Base-by-base conservation (phyloP, 352 stramenopile species). In the Globisporangium carolinianum region DNA sequence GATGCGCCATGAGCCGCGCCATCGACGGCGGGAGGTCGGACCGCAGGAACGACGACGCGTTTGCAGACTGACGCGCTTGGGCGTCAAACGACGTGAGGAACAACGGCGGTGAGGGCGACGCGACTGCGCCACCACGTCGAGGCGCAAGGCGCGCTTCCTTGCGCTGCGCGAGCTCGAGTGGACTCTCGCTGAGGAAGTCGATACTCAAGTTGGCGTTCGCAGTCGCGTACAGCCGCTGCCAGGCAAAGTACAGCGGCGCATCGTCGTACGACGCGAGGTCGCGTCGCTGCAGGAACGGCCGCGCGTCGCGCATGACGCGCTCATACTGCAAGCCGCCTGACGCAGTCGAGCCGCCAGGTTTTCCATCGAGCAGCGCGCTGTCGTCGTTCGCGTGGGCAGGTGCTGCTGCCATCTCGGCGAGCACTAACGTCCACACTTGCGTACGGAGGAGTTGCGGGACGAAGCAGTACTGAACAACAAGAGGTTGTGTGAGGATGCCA, bases 241-340 rank as follows among this genome's bases (percentile, higher is more conserved):
- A 85, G 1, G 75, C 75, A 36, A 83, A 85, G 53, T 83, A 85
- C 15, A 85, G 55, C 15, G 75, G 75, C 8, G 70, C 55, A 14
- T 85, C 75, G 6, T 85, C 72, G 14, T 83, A 61, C 6, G 75
- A 85, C 8, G 55, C 66, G 32, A 85, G 35, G 24, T 83, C 75
- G 1, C 73, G 71, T 17, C 67, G 71, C 6, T 67, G 66, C 14
- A 83, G 51, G 10, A 71, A 75, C 35, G 45, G 53, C 24, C 58
- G 58, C 2, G 73, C 67, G 4, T 76, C 55, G 6, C 60, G 61
- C 66, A 80, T 79, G 1, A 66, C 57, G 5, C 58, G 52, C 49
- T 83, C 73, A 35, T 83, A 83, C 18, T 60, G 53, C 32, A 65
- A 3, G 9, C 24, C 24, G 24, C 24, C 3, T 32, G 24, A 32